Evolutionary conservation across 257 asterid species (phyloP).

Genomic region (Capsicum baccatum): DNA sequence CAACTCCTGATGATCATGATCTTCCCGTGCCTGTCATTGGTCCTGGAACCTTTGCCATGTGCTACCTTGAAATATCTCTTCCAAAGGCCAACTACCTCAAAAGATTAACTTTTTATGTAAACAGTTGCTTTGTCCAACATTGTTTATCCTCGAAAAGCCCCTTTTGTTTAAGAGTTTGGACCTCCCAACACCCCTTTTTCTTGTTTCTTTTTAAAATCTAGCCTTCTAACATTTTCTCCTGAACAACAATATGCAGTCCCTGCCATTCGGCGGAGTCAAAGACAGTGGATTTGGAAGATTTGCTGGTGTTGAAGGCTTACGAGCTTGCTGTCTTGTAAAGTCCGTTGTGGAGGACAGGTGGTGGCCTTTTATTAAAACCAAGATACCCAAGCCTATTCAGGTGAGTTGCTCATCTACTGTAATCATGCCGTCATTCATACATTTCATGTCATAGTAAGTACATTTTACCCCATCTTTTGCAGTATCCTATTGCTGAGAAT

Average conservation of each 20-base stretch:
- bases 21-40: not conserved
- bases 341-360: slow-evolving; percentile 93
- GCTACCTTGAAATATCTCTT: not conserved
- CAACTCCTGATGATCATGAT: not conserved
- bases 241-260: slow-evolving; percentile 57
- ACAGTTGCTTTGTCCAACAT: not conserved
- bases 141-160: not conserved
- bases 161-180: not conserved
- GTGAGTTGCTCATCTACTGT: slow-evolving; percentile 39
- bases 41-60: not conserved
- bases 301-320: slow-evolving; percentile 91
- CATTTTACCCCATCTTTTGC: slow-evolving; percentile 35
- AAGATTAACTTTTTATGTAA: not conserved
- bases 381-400: slow-evolving; percentile 96
- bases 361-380: slow-evolving; percentile 95
- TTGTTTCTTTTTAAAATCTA: not conserved
- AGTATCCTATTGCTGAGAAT: slow-evolving; percentile 88
- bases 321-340: slow-evolving; percentile 97
- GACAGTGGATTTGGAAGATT: slow-evolving; percentile 99
- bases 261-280: slow-evolving; percentile 97
- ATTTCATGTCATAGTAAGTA: not conserved
- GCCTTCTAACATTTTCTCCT: slow-evolving; percentile 9
- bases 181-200: not conserved
- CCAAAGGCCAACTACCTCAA: not conserved
- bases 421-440: not conserved